Conservation (phyloP, 441 rosid genomes). For the Syzygium malaccense region DNA sequence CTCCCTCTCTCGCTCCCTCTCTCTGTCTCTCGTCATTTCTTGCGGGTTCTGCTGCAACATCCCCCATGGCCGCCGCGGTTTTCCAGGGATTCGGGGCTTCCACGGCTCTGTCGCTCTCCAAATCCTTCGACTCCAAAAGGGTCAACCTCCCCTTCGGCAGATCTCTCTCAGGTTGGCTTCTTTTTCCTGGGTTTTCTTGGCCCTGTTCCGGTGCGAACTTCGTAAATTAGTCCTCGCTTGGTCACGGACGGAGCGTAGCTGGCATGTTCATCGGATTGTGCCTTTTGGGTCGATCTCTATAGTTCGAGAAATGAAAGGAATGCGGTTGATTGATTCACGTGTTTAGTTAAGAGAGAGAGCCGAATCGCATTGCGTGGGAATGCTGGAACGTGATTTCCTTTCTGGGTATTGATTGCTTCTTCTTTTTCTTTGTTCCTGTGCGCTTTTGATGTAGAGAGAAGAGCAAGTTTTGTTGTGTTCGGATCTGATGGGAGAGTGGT, state of each 20-base stretch:
- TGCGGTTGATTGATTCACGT: not conserved
- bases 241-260: not conserved
- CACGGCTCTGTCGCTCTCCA: slow-evolving; percentile 28
- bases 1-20: not conserved
- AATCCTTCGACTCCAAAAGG: slow-evolving; percentile 39
- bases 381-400: not conserved
- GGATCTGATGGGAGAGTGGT: slow-evolving; percentile 44
- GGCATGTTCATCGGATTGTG: not conserved
- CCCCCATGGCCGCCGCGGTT: slow-evolving; percentile 48
- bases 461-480: slow-evolving; percentile 26
- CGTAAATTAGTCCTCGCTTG: not conserved
- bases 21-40: not conserved
- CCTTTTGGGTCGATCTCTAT: not conserved
- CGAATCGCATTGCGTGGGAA: not conserved
- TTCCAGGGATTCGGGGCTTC: slow-evolving; percentile 55
- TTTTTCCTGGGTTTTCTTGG: not conserved
- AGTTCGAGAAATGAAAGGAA: not conserved
- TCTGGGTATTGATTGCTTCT: not conserved
- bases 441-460: slow-evolving; percentile 30
- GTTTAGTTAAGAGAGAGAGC: not conserved
- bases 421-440: not conserved
- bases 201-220: not conserved
- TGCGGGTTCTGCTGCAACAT: not conserved
- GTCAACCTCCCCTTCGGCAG: slow-evolving; percentile 20
- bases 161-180: slow-evolving; percentile 30